Evolutionary conservation across 2,329 filamentous ascomycete species (phyloP), one percentile per base, ranked within the genome.

Genomic region (Orbilia ellipsospora): DNA sequence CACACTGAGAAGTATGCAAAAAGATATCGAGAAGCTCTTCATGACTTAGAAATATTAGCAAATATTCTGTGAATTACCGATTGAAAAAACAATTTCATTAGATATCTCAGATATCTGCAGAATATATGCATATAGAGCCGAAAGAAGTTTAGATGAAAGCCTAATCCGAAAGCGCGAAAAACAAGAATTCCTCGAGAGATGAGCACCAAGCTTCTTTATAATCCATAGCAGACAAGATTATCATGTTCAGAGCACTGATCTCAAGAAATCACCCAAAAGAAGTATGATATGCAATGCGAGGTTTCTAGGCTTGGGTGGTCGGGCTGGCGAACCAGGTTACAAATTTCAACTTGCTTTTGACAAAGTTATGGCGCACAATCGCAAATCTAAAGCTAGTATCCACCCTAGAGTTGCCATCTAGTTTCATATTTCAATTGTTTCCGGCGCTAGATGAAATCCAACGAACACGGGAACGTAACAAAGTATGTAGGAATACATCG

Each of bases 91-190:
- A 54, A n/a, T 12, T n/a, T 36, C 23, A 23, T 28, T 48, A 12
- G 65, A 68, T 68, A 68, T 68, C 65, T 31, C 45, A 55, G 64
- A 67, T 67, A 67, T 67, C 54, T 44, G 20, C 18, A 66, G 42
- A 36, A 48, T 48, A 18, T 48, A 36, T 36, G 31, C 31, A 36
- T 2, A 2, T 36, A 36, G 31, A 7, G 23, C 31, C 31, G 44
- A 18, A 18, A 48, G 44, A 48, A 18, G 15, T 48, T n/a, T 15
- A 48, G 44, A 2, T 6, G 44, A 18, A 6, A 15, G 13, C 20
- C 12, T 18, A 55, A 6, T 48, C n/a, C 2, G 15, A 44, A 52
- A 15, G 31, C 31, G 5, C 31, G 26, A 10, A 54, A 63, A 16
- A 31, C 61, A 56, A 56, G 18, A 56, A 28, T 15, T 20, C 20